Evolutionary conservation across 352 stramenopile genomes (phyloP).

Genomic region (Phytophthora sp.): DNA sequence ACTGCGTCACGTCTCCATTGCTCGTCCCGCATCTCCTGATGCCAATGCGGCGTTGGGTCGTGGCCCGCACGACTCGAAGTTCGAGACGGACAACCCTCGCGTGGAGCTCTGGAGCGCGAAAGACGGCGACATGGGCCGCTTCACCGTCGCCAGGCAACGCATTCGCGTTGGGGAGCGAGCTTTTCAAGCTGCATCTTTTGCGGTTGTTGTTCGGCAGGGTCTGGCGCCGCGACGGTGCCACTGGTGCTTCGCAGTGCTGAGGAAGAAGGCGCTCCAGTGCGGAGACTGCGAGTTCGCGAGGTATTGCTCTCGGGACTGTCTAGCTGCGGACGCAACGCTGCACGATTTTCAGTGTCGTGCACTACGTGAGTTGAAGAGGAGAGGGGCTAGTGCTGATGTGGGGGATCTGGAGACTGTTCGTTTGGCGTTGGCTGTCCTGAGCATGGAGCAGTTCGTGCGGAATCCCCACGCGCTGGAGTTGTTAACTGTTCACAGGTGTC

Average conservation of each 20-base stretch:
- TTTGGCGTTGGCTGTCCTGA: slow-evolving; percentile 57
- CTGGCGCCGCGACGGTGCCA: slow-evolving; percentile 46
- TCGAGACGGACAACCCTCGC: slow-evolving; percentile 26
- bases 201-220: slow-evolving; percentile 48
- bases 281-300: slow-evolving; percentile 52
- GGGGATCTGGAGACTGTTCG: slow-evolving; percentile 53
- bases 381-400: neutral
- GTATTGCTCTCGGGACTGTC: slow-evolving; percentile 61
- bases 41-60: slow-evolving; percentile 16
- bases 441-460: slow-evolving; percentile 58
- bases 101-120: slow-evolving; percentile 29
- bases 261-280: slow-evolving; percentile 57
- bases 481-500: slow-evolving; percentile 24
- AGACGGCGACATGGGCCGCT: slow-evolving; percentile 32
- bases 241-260: slow-evolving; percentile 61
- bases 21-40: slow-evolving; percentile 9
- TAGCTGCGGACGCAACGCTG: slow-evolving; percentile 45
- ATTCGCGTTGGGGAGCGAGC: slow-evolving; percentile 39
- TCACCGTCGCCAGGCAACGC: slow-evolving; percentile 31
- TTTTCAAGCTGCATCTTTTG: slow-evolving; percentile 56
- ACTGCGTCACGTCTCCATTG: slow-evolving; percentile 6
- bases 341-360: slow-evolving; percentile 59
- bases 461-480: slow-evolving; percentile 35
- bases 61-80: slow-evolving; percentile 10
- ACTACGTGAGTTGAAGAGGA: slow-evolving; percentile 28